Conservation (phyloP, 2,329 filamentous ascomycete genomes). For the Alternaria consortialis region DNA sequence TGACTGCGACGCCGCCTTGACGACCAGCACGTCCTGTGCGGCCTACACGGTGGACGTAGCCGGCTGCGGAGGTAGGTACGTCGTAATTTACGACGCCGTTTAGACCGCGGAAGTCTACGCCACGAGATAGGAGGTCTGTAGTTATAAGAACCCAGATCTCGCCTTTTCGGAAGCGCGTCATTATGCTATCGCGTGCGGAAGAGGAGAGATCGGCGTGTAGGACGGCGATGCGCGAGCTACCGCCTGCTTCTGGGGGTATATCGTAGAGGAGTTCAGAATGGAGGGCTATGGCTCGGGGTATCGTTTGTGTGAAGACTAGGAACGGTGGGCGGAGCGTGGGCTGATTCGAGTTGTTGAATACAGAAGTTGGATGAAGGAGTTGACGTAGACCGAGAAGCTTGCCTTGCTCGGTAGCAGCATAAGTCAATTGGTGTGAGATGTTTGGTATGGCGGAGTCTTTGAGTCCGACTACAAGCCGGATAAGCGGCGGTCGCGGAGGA, state of each 20-base stretch:
- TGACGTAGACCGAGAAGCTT: constrained; percentile 93
- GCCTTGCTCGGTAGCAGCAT: constrained; percentile 90
- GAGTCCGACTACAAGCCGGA: constrained; percentile 91
- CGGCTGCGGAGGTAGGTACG: constrained; percentile 87
- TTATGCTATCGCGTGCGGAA: constrained; percentile 76
- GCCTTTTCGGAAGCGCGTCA: constrained; percentile 88
- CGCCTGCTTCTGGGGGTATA: constrained; percentile 87
- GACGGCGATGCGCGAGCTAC: constrained; percentile 83
- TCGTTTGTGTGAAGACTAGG: constrained; percentile 95
- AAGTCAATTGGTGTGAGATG: constrained; percentile 86
- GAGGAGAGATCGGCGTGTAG: constrained; percentile 88
- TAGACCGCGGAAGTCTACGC: constrained; percentile 92
- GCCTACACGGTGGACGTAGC: constrained; percentile 92
- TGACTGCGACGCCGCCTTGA: constrained; percentile 87
- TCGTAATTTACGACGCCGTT: constrained; percentile 99
- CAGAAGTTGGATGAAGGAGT: constrained; percentile 77
- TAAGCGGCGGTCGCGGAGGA: constrained; percentile 59
- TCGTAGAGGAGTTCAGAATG: constrained; percentile 93
- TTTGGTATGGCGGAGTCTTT: constrained; percentile 97
- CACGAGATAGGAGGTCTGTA: constrained; percentile 89
- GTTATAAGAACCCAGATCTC: constrained; percentile 98
- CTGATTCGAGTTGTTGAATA: constrained; percentile 56
- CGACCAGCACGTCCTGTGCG: constrained; percentile 89
- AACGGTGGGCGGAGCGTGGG: constrained; percentile 81
- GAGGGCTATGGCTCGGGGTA: constrained; percentile 85